Percentiles rank a stretch among this genome's conserved stretches.
Conservation (phyloP, 1,284 basidiomycete genomes). For the Cutaneotrichosporon cutaneum region DNA sequence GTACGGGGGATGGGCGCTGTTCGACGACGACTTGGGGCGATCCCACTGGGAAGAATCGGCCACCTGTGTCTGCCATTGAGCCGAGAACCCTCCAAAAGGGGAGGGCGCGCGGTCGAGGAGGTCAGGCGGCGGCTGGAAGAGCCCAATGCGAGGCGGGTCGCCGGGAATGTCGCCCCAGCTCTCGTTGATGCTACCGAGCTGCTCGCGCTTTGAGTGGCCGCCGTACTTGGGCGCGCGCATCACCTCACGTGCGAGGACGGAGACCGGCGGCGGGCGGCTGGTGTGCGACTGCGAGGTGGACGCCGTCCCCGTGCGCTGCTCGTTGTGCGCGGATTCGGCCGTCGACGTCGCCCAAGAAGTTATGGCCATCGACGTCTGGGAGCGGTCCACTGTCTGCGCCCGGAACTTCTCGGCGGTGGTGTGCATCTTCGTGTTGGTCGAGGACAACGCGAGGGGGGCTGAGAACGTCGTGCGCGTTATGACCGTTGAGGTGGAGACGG, state of each 20-base stretch:
- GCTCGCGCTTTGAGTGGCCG: slow-evolving; percentile 39
- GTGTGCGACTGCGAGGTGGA: too few species aligned
- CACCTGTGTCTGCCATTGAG: neutral
- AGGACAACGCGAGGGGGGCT: too few species aligned
- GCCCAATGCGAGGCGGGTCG: slow-evolving; percentile 30
- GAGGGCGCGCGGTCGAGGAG: slow-evolving; percentile 1
- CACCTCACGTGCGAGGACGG: slow-evolving; percentile 13
- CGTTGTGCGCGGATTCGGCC: too few species aligned
- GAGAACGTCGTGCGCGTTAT: too few species aligned
- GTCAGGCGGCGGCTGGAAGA: slow-evolving; percentile 36
- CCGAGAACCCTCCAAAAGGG: neutral
- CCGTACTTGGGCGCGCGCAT: slow-evolving; percentile 35
- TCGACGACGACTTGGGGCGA: neutral
- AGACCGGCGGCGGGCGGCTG: too few species aligned
- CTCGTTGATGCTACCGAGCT: slow-evolving; percentile 39
- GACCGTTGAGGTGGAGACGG: too few species aligned
- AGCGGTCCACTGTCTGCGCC: too few species aligned
- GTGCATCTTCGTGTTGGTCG: too few species aligned
- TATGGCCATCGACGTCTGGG: too few species aligned
- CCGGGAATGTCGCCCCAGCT: slow-evolving; percentile 36
- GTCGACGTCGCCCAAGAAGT: too few species aligned
- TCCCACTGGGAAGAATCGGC: neutral
- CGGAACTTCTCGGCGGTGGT: too few species aligned
- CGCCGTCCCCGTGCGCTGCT: too few species aligned
- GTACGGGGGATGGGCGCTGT: neutral